These are phyloP conservation scores for Narthecium ossifragum DNA, from an alignment of 106 monocot species.

Conservation along the genomic window DNA sequence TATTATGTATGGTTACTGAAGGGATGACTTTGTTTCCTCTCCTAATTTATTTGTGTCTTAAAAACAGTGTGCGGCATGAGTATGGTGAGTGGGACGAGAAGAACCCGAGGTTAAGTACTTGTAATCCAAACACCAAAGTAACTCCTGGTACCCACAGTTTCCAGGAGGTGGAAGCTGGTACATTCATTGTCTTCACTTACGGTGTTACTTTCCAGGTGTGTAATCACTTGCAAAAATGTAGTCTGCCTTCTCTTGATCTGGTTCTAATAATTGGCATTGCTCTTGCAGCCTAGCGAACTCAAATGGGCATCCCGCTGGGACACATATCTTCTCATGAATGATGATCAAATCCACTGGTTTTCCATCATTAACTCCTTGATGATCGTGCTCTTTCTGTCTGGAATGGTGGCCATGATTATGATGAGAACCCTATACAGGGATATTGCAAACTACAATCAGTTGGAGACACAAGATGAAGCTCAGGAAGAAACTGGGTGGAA, in stretches of 20 bases:
- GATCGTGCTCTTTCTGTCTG: conserved; percentile 57
- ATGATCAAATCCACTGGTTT: conserved; percentile 62
- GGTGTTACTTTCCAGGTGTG: conserved; percentile 61
- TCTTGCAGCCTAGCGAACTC: conserved; percentile 39
- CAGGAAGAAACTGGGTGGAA: conserved; percentile 66
- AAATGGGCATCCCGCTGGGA: conserved; percentile 66
- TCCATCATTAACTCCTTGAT: conserved; percentile 56
- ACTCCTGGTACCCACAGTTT: conserved; percentile 24
- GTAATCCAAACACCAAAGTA: conserved; percentile 50
- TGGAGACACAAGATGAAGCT: conserved; percentile 48
- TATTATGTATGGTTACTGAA: too few relatives aligned
- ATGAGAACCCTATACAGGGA: conserved; percentile 55
- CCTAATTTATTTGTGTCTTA: too few relatives aligned
- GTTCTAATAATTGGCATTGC: neutral
- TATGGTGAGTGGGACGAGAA: conserved; percentile 59
- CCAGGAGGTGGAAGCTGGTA: conserved; percentile 53
- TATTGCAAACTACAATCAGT: conserved; percentile 53
- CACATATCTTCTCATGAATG: conserved; percentile 51
- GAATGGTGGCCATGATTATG: conserved; percentile 67
- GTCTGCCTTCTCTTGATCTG: neutral
- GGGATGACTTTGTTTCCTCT: too few relatives aligned
- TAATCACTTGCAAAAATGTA: neutral
- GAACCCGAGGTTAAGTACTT: conserved; percentile 49
- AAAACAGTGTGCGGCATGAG: conserved; percentile 50
- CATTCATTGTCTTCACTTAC: conserved; percentile 55